These are phyloP conservation scores for Penicillium nordicum DNA, from an alignment of 2,329 filamentous ascomycete species.

Conservation along the genomic window DNA sequence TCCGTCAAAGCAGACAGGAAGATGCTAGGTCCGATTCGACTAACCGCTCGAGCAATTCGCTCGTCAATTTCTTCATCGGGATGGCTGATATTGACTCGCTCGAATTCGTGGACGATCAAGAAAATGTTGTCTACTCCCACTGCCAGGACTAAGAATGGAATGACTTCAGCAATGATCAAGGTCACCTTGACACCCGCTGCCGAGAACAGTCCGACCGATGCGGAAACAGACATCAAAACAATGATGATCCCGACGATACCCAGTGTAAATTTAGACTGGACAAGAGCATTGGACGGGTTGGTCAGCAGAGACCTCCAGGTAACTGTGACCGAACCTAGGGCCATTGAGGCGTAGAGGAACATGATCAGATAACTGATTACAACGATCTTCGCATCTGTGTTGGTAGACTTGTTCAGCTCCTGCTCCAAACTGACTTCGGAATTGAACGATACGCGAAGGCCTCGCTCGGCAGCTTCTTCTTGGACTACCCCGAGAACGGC, in stretches of 20 bases:
- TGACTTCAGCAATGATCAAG: slow-evolving; percentile 96
- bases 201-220: slow-evolving; percentile 92
- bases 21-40: slow-evolving; percentile 94
- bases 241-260: slow-evolving; percentile 94
- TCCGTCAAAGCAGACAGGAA: slow-evolving; percentile 92
- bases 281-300: slow-evolving; percentile 79
- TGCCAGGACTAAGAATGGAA: slow-evolving; percentile 92
- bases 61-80: slow-evolving; percentile 85
- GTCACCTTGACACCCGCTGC: slow-evolving; percentile 90
- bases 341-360: slow-evolving; percentile 95
- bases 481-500: slow-evolving; percentile 72
- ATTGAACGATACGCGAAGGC: slow-evolving; percentile 85
- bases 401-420: slow-evolving; percentile 95
- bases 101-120: slow-evolving; percentile 96
- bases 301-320: slow-evolving; percentile 71
- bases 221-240: slow-evolving; percentile 94
- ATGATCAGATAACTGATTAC: slow-evolving; percentile 97
- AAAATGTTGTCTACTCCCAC: slow-evolving; percentile 99
- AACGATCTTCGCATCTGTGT: slow-evolving; percentile 96
- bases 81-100: slow-evolving; percentile 87
- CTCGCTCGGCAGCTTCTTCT: slow-evolving; percentile 70
- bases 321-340: slow-evolving; percentile 82
- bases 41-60: slow-evolving; percentile 81
- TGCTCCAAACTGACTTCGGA: slow-evolving; percentile 93
- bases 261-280: slow-evolving; percentile 94